Conservation (phyloP, 2,329 filamentous ascomycete genomes). For the Cercospora sojina region DNA sequence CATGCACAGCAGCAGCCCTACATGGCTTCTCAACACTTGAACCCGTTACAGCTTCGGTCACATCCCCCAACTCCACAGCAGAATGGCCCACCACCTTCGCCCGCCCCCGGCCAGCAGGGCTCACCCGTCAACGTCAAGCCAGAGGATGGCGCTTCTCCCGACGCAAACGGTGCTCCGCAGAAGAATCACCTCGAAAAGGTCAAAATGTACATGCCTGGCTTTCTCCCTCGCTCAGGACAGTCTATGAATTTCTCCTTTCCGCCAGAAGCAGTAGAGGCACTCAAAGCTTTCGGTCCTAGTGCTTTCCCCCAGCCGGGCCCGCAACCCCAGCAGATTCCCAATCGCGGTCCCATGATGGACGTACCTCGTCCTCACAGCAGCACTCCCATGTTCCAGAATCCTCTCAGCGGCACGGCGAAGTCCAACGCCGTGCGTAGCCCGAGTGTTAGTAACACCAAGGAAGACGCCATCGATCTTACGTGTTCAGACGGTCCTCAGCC, state of each 20-base stretch:
- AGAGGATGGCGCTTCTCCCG: not conserved
- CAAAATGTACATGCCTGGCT: conserved; percentile 29
- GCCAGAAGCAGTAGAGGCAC: conserved; percentile 24
- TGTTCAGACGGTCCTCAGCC: conserved; percentile 16
- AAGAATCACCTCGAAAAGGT: conserved; percentile 22
- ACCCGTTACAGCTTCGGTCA: conserved; percentile 26
- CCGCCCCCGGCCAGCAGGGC: conserved; percentile 6
- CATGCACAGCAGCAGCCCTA: conserved; percentile 27
- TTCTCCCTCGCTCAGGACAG: conserved; percentile 30
- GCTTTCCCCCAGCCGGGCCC: conserved; percentile 25
- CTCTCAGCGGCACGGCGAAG: conserved; percentile 3
- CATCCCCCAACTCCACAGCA: conserved; percentile 16
- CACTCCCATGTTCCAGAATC: not conserved
- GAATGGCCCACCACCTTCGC: conserved; percentile 14
- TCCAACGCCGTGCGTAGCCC: conserved; percentile 10
- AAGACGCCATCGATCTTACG: conserved; percentile 20
- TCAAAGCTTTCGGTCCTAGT: conserved; percentile 26
- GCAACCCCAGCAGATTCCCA: conserved; percentile 17
- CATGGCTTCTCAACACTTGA: conserved; percentile 27
- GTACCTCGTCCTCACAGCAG: not conserved
- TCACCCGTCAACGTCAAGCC: conserved; percentile 3
- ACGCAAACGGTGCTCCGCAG: conserved; percentile 11
- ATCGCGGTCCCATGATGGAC: conserved; percentile 27
- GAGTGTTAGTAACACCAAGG: conserved; percentile 11
- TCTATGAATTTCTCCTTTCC: conserved; percentile 36